phyloP scores from a whole-genome alignment of 306 rosid genomes.

The Amphicarpaea edgeworthii region DNA sequence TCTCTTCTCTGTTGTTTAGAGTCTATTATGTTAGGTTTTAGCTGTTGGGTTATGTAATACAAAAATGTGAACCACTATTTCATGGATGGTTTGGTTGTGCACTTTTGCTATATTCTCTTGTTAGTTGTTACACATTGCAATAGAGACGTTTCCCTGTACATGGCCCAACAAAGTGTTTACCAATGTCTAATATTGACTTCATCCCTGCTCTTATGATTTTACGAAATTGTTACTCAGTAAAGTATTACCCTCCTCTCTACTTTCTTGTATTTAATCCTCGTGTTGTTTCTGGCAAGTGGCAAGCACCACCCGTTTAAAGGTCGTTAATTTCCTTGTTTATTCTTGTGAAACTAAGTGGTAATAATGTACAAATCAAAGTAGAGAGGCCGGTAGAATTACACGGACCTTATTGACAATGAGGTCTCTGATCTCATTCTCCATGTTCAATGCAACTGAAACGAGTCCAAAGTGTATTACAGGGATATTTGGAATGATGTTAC shows the following conservation, averaged over 20 bases:
- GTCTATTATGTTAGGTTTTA: background rate
- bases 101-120: background rate
- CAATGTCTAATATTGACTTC: background rate
- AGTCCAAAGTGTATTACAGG: background rate
- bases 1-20: background rate
- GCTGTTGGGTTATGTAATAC: slow-evolving; percentile 17
- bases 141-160: slow-evolving; percentile 15
- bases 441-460: too few relatives aligned
- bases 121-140: background rate
- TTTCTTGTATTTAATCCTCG: too few relatives aligned
- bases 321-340: too few relatives aligned
- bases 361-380: background rate
- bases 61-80: background rate
- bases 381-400: background rate
- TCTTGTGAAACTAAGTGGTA: background rate
- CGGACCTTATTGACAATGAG: too few relatives aligned
- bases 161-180: background rate
- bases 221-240: too few relatives aligned
- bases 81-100: slow-evolving; percentile 1
- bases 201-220: background rate
- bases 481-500: background rate
- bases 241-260: too few relatives aligned
- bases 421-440: too few relatives aligned
- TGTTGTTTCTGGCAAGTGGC: too few relatives aligned
- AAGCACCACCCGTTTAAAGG: too few relatives aligned